Evolutionary conservation across 2,329 filamentous ascomycete genomes (phyloP).

Genomic region (Alternaria consortialis): DNA sequence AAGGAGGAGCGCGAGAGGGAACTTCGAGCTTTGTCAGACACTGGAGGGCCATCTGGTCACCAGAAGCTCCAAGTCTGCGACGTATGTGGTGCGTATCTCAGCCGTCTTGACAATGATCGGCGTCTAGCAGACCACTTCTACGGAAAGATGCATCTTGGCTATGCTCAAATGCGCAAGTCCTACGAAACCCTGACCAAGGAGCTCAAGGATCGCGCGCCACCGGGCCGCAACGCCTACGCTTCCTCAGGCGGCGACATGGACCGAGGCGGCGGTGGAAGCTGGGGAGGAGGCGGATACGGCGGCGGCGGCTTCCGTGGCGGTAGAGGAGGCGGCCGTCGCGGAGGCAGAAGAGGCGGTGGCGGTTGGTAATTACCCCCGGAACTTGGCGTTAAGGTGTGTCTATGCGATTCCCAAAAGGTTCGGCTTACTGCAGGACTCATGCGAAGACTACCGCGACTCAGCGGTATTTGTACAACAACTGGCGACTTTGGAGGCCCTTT

Average conservation of each 20-base stretch:
- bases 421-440: slow-evolving; percentile 45
- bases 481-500: slow-evolving; percentile 20
- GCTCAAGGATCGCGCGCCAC: slow-evolving; percentile 75
- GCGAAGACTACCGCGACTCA: slow-evolving; percentile 27
- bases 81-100: slow-evolving; percentile 95
- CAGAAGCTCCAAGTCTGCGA: slow-evolving; percentile 99
- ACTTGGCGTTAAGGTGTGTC: slow-evolving; percentile 50
- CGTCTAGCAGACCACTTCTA: slow-evolving; percentile 97
- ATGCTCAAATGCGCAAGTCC: slow-evolving; percentile 97
- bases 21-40: slow-evolving; percentile 89
- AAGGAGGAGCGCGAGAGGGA: slow-evolving; percentile 88
- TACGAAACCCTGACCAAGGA: slow-evolving; percentile 88
- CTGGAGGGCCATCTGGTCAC: slow-evolving; percentile 89
- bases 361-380: slow-evolving; percentile 39
- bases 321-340: slow-evolving; percentile 24
- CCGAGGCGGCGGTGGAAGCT: slow-evolving; percentile 38
- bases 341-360: slow-evolving; percentile 39
- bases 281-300: slow-evolving; percentile 35
- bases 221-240: slow-evolving; percentile 53
- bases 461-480: slow-evolving; percentile 40
- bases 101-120: slow-evolving; percentile 90
- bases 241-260: slow-evolving; percentile 35
- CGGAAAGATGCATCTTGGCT: slow-evolving; percentile 98
- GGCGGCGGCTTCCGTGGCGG: slow-evolving; percentile 39
- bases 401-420: slow-evolving; percentile 41